Conservation (phyloP, 805 yeast species). For the Candida loeiensis region DNA sequence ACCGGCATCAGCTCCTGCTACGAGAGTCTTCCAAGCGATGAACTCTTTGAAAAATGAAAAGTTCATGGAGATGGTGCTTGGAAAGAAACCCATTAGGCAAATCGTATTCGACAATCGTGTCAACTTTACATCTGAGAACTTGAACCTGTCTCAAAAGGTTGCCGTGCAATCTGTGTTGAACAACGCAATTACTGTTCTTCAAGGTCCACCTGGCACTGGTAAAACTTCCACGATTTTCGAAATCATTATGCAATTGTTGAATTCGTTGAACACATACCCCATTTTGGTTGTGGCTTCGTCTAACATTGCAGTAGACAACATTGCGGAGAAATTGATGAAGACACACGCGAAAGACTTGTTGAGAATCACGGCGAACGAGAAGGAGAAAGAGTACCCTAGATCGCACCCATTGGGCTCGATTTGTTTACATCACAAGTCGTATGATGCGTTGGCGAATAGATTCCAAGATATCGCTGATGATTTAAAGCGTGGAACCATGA, state of each 20-base stretch:
- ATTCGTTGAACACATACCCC: slow-evolving; percentile 54
- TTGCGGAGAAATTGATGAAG: slow-evolving; percentile 61
- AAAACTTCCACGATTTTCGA: slow-evolving; percentile 43
- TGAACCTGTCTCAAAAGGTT: slow-evolving; percentile 57
- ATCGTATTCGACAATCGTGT: slow-evolving; percentile 54
- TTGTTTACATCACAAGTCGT: slow-evolving; percentile 61
- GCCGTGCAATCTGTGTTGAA: slow-evolving; percentile 53
- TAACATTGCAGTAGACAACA: slow-evolving; percentile 71
- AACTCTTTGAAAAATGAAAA: slow-evolving; percentile 50
- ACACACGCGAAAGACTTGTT: slow-evolving; percentile 49
- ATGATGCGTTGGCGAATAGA: slow-evolving; percentile 45
- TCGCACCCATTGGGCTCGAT: slow-evolving; percentile 57
- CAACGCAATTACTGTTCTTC: slow-evolving; percentile 46
- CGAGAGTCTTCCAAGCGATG: slow-evolving; percentile 66
- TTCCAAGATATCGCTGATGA: slow-evolving; percentile 42
- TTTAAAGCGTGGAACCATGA: slow-evolving; percentile 29
- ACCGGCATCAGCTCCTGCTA: slow-evolving; percentile 62
- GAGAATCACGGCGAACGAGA: slow-evolving; percentile 56
- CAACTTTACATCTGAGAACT: slow-evolving; percentile 44
- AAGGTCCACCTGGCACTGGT: slow-evolving; percentile 45
- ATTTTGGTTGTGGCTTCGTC: slow-evolving; percentile 73
- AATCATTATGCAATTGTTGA: slow-evolving; percentile 50
- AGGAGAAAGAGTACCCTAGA: slow-evolving; percentile 56
- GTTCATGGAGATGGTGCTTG: slow-evolving; percentile 52
- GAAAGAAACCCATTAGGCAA: slow-evolving; percentile 53